phyloP scores from a whole-genome alignment of 2,329 filamentous ascomycete species.

The Aspergillus transmontanensis region DNA sequence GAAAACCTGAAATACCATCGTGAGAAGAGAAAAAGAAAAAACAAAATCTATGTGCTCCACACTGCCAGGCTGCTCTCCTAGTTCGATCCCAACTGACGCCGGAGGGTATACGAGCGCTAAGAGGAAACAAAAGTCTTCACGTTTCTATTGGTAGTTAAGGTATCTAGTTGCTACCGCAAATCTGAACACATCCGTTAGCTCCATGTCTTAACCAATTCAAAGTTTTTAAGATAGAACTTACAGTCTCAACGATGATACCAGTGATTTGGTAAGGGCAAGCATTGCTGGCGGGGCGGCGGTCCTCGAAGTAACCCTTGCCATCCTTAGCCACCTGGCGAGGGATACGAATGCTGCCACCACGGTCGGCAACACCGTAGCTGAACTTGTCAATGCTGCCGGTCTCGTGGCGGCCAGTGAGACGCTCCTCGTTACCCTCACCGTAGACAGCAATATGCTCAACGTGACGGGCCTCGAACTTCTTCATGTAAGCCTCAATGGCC shows the following conservation, averaged over 20 bases:
- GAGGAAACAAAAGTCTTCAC: constrained; percentile 30
- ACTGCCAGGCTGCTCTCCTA: constrained; percentile 39
- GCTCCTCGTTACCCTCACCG: constrained; percentile 92
- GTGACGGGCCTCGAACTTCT: constrained; percentile 79
- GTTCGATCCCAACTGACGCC: constrained; percentile 42
- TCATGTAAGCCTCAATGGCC: constrained; percentile 82
- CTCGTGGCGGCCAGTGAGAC: constrained; percentile 92
- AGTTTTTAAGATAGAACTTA: constrained; percentile 27
- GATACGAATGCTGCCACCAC: constrained; percentile 90
- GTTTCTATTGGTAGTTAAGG: constrained; percentile 18
- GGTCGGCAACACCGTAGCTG: constrained; percentile 92
- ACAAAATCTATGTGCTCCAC: constrained; percentile 33
- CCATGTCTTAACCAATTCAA: constrained; percentile 1
- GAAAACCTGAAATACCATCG: constrained; percentile 20
- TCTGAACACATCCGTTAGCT: constrained; percentile 22
- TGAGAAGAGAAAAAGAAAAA: constrained; percentile 22
- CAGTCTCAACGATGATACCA: constrained; percentile 76
- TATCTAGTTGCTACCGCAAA: constrained; percentile 45
- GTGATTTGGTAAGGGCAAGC: constrained; percentile 85
- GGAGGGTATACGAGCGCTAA: constrained; percentile 46
- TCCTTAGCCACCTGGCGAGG: constrained; percentile 81
- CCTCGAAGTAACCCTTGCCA: constrained; percentile 94
- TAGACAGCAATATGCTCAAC: constrained; percentile 88
- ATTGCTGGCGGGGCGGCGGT: constrained; percentile 80
- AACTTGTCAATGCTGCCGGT: constrained; percentile 93